Conservation (phyloP, 257 asterid genomes). For the Ehretia macrophylla region DNA sequence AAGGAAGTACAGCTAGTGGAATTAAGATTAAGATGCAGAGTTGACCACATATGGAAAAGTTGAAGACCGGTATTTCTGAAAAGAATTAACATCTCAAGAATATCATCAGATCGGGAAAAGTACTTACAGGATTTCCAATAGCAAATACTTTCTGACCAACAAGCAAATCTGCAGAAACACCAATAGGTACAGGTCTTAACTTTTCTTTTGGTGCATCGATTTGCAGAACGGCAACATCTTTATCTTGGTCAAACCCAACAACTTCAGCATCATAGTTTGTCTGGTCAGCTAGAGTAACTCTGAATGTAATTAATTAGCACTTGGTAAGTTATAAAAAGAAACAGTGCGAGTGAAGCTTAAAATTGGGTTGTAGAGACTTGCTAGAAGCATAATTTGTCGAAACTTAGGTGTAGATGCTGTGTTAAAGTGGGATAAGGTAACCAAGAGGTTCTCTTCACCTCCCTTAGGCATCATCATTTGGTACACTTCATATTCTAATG, state of each 20-base stretch:
- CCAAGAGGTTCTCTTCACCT: too few species aligned
- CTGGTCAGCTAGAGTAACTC: constrained; percentile 90
- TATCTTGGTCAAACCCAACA: constrained; percentile 98
- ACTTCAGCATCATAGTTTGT: constrained; percentile 75
- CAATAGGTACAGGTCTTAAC: constrained; percentile 85
- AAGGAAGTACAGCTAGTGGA: too few species aligned
- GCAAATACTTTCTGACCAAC: constrained; percentile 97
- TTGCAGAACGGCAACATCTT: constrained; percentile 86
- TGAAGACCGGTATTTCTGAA: too few species aligned
- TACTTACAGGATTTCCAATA: constrained; percentile 91
- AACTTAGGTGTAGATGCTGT: neutral
- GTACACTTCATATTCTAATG: too few species aligned
- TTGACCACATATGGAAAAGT: too few species aligned
- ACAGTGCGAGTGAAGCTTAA: neutral
- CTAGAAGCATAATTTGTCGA: neutral
- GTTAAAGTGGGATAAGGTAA: too few species aligned
- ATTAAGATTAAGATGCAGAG: too few species aligned
- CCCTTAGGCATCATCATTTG: too few species aligned
- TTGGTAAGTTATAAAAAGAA: constrained; percentile 12
- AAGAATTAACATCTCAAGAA: too few species aligned
- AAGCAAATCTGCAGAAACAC: constrained; percentile 87
- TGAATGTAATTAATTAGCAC: constrained; percentile 28
- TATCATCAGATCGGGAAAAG: neutral
- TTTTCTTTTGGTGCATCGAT: constrained; percentile 76
- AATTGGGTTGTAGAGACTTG: constrained; percentile 3